Percentiles rank a stretch among this genome's conserved stretches.
phyloP scores from a whole-genome alignment of 1,139 yeast genomes.

The Kluyveromyces sp. region DNA sequence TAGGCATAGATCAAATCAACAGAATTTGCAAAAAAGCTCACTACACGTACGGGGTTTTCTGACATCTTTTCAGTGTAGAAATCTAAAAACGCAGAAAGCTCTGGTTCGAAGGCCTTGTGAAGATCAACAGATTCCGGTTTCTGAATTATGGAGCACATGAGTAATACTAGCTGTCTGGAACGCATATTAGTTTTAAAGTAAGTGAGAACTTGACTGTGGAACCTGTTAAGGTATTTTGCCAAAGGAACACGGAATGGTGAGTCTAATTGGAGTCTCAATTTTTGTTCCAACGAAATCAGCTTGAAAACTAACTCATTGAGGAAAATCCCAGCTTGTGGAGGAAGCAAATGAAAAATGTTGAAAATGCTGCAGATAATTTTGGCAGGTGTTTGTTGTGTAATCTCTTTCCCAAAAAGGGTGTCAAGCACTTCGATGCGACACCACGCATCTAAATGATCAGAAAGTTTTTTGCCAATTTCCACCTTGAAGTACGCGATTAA shows the following conservation, averaged over 20 bases:
- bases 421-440: constrained; percentile 73
- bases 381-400: constrained; percentile 67
- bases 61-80: constrained; percentile 27
- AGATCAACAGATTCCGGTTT: constrained; percentile 50
- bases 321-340: constrained; percentile 86
- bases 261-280: constrained; percentile 72
- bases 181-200: constrained; percentile 64
- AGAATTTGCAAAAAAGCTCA: constrained; percentile 48
- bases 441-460: constrained; percentile 95
- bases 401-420: constrained; percentile 31
- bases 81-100: constrained; percentile 38
- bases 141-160: constrained; percentile 30
- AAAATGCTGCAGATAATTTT: constrained; percentile 85
- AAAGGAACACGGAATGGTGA: constrained; percentile 93
- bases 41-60: constrained; percentile 30
- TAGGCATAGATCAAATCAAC: constrained; percentile 58
- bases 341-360: constrained; percentile 85
- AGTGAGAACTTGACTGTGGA: constrained; percentile 66
- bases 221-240: constrained; percentile 78
- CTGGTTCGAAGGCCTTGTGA: constrained; percentile 47
- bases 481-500: constrained; percentile 91
- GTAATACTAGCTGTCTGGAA: constrained; percentile 51
- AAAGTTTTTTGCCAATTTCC: constrained; percentile 86
- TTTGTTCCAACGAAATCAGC: constrained; percentile 70
- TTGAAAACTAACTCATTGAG: constrained; percentile 80